Base-by-base conservation (phyloP, 2,329 filamentous ascomycete species). In the Huntiella omanensis region DNA sequence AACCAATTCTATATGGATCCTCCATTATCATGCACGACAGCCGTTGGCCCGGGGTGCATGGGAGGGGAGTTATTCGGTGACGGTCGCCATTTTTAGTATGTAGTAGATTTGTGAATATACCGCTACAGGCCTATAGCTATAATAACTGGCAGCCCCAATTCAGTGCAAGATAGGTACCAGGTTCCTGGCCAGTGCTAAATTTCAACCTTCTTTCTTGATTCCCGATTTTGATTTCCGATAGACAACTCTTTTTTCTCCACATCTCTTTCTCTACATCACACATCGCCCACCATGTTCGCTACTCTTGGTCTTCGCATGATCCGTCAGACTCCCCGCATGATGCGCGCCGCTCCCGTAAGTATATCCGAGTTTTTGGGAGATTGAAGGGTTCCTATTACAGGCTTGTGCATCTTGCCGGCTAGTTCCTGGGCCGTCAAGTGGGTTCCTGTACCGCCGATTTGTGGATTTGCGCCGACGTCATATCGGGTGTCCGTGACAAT, bases 261-360 rank as follows among this genome's bases (percentile, higher is more conserved):
- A 43, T 46, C 39, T 46, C 33, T 43, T 39, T 16, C 38, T 49
- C 33, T 34, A 40, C 37, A 45, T 43, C 41, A 36, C 40, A 19
- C n/a, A 35, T 47, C 16, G 49, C 48, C 49, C 67, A 71, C 62
- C 50, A 82, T 83, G 78, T 73, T 71, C 62, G 66, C 77, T 59
- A 76, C 79, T 58, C 68, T 70, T 57, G 66, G 71, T 59, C 64
- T 84, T 59, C 70, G 73, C 59, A 78, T 80, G 72, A 73, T 77
- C 62, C 74, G 69, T 63, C 73, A 74, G 54, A 76, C 75, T 54
- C 64, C 65, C 62, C 73, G 73, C 65, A 71, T 78, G 72, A 72
- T 80, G 71, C 67, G 68, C 61, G 76, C 81, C 55, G 64, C 83
- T 59, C 83, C 83, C 57, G 84, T 88, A 69, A 68, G 78, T 69